These are phyloP conservation scores for Dimargaris xerosporica DNA, from an alignment of 192 early-diverging fungal species.

Conservation along the genomic window DNA sequence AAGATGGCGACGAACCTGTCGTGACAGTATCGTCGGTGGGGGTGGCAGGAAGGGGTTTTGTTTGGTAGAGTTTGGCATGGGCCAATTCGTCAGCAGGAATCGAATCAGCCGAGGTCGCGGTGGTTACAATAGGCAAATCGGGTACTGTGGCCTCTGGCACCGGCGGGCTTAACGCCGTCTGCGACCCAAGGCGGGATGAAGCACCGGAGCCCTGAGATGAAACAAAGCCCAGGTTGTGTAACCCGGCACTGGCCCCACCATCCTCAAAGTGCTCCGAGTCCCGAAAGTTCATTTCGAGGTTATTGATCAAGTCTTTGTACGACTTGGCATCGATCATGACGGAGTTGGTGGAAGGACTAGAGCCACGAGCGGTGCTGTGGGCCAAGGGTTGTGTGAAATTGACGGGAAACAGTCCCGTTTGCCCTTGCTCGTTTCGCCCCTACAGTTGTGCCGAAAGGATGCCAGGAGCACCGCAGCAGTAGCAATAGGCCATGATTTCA, in stretches of 20 bases:
- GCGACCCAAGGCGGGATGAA: not conserved
- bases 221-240: not conserved
- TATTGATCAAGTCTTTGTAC: conserved; percentile 1
- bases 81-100: not conserved
- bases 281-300: conserved; percentile 10
- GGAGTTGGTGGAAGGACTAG: conserved; percentile 1
- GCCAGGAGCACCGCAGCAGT: no score
- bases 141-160: not conserved
- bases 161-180: not conserved
- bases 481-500: no score
- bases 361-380: not conserved
- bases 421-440: conserved; percentile 47
- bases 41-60: not conserved
- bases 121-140: not conserved
- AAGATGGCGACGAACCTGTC: not conserved
- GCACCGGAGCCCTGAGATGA: not conserved
- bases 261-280: conserved; percentile 3
- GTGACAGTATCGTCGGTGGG: not conserved
- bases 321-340: not conserved
- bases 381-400: conserved; percentile 24
- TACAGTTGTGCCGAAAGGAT: conserved; percentile 12
- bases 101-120: not conserved
- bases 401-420: conserved; percentile 59
- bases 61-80: not conserved
- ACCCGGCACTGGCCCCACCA: not conserved